Evolutionary conservation across 768 basidiomycete genomes (phyloP).

Genomic region (Rhizopogon vesiculosus): DNA sequence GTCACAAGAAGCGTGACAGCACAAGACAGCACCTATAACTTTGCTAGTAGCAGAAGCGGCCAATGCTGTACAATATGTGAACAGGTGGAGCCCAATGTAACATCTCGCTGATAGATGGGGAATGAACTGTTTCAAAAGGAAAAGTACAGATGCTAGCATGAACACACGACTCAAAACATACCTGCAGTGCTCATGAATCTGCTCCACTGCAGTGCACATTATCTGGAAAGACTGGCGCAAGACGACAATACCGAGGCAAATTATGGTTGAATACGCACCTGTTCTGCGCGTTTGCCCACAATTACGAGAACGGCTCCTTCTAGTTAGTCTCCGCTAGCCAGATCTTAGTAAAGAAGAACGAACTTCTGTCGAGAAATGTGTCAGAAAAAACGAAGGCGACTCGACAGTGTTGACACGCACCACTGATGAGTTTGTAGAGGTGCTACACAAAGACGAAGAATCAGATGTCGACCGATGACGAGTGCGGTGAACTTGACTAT

Average conservation of each 20-base stretch:
- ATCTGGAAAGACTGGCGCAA: constrained; percentile 49
- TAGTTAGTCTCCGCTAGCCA: not conserved
- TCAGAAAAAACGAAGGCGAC: no score
- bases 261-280: not conserved
- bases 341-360: no score
- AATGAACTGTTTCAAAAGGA: constrained; percentile 80
- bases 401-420: no score
- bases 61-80: constrained; percentile 5
- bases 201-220: constrained; percentile 32
- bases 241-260: constrained; percentile 40
- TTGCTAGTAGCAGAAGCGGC: constrained; percentile 39
- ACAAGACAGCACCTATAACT: constrained; percentile 65
- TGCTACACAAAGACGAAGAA: no score
- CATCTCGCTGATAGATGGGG: constrained; percentile 40
- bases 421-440: no score
- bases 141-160: constrained; percentile 64
- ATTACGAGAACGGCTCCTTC: not conserved
- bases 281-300: not conserved
- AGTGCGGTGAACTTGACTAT: no score
- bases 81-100: not conserved
- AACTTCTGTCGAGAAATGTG: no score
- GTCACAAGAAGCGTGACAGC: constrained; percentile 64
- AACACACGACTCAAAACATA: constrained; percentile 55
- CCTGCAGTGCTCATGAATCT: constrained; percentile 27
- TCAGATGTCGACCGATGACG: no score